Base-by-base conservation (phyloP, 2,329 filamentous ascomycete species). In the Rugonectria rugulosa region DNA sequence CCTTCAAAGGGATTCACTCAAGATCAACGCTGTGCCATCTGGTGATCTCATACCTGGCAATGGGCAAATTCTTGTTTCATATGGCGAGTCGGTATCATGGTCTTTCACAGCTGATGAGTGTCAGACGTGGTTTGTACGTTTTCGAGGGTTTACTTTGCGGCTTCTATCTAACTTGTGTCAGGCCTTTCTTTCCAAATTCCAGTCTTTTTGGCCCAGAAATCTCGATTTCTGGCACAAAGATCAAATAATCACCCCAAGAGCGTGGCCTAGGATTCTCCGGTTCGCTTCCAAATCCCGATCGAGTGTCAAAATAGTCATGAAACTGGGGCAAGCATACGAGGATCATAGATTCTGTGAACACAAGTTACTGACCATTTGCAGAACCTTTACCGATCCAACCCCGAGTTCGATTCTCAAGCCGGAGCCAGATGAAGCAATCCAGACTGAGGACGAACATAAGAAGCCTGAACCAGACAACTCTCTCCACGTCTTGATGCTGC, bases 101-200 rank as follows among this genome's bases (percentile, higher is more conserved):
- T 65, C 67, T 2, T 60, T 80, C 9, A 64, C 70, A 3, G 55
- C 73, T 3, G 62, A 74, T 14, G 71, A 79, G 41, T 80, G 78
- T 46, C 63, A 68, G 21, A 77, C 74, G 0, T 81, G 78, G 78
- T 76, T 80, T 73, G 76, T 79, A 64, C 66, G 5, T 27, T 11
- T 4, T 14, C 2, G 2, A 14, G 9, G 17, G 8, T 4, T 4
- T 46, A 9, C n/a, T n/a, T n/a, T n/a, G n/a, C n/a, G n/a, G 6
- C 12, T n/a, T 14, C 14, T 12, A 4, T 40, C 41, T 66, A 40
- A 67, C 36, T 6, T 21, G 1, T n/a, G 10, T 1, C 19, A 71
- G 77, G 64, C 64, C 4, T 79, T 80, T 40, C 34, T 77, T 3
- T 69, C 74, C 1, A 74, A 77, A 36, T 80, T 80, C 38, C 66